Evolutionary conservation across 2,329 filamentous ascomycete genomes (phyloP).

Genomic region (Teratosphaeria zuluensis): DNA sequence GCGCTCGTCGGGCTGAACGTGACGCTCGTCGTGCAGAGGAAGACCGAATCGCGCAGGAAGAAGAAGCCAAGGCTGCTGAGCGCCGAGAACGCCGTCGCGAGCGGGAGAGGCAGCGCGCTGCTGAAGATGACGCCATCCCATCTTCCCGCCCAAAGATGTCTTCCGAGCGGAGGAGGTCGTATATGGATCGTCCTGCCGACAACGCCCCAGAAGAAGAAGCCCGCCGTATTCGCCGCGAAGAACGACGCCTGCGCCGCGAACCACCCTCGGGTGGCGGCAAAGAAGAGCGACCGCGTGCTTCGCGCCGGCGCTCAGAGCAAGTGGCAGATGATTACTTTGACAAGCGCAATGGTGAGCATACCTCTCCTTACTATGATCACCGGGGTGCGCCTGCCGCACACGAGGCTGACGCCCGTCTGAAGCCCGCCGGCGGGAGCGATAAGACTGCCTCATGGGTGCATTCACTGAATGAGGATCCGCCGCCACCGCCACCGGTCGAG

Average conservation of each 20-base stretch:
- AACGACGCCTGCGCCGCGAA: slow-evolving; percentile 32
- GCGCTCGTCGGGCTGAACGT: slow-evolving; percentile 18
- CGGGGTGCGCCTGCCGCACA: slow-evolving; percentile 9
- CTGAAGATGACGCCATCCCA: slow-evolving; percentile 14
- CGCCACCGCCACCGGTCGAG: slow-evolving; percentile 35
- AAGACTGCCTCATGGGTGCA: slow-evolving; percentile 43
- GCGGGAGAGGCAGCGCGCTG: slow-evolving; percentile 15
- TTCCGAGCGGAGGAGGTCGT: slow-evolving; percentile 19
- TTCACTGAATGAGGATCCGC: slow-evolving; percentile 35
- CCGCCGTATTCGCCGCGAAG: slow-evolving; percentile 32
- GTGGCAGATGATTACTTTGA: slow-evolving; percentile 36
- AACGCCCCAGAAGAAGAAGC: slow-evolving; percentile 22
- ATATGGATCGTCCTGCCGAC: slow-evolving; percentile 7
- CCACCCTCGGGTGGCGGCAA: slow-evolving; percentile 17
- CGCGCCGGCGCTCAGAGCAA: slow-evolving; percentile 23
- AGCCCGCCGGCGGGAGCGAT: slow-evolving; percentile 29
- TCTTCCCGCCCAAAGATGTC: slow-evolving; percentile 13
- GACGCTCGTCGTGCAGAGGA: slow-evolving; percentile 22
- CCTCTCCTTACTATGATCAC: slow-evolving; percentile 6
- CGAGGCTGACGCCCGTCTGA: slow-evolving; percentile 14
- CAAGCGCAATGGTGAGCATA: slow-evolving; percentile 29
- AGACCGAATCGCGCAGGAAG: slow-evolving; percentile 19
- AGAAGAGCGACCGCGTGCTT: slow-evolving; percentile 20
- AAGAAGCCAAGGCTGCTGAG: slow-evolving; percentile 19
- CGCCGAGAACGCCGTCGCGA: slow-evolving; percentile 21